Evolutionary conservation across 2,329 filamentous ascomycete species (phyloP), one percentile per base, ranked within the genome.

Genomic region (Alternaria hordeiaustralica): DNA sequence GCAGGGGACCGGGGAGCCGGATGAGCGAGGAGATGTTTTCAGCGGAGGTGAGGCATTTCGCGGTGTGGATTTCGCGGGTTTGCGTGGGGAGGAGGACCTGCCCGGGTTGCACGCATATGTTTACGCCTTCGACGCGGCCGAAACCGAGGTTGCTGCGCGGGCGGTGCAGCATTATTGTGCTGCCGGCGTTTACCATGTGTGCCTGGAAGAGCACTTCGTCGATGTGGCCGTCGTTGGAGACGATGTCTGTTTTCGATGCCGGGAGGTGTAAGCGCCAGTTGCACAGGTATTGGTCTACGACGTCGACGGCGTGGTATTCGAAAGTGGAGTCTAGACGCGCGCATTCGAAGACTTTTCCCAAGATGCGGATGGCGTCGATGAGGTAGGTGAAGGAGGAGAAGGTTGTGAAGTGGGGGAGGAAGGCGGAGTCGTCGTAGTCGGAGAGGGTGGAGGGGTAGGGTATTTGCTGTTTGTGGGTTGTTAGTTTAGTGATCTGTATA

Each of bases 181-280:
- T 76, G 23, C 79, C 79, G 6, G 63, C 67, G 30, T 75, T 84
- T 72, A 97, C 92, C 88, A 96, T 95, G 66, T 92, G 90, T 1
- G 92, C 94, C 78, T 96, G 93, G 81, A 97, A 97, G 80, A 97
- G 89, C 87, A 97, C 91, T 80, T 97, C 93, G 76, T 97, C 94
- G 11, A 94, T 84, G 57, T 63, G 41, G 20, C 88, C 86, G 30
- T 92, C 90, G 70, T 90, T 88, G 65, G 87, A 86, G 63, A 88
- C 87, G 57, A 96, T 83, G 64, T 92, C 87, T 59, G 85, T 85
- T 80, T 96, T 96, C 13, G 85, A 85, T 15, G 86, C 83, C 0
- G 94, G 94, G 1, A 97, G 83, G 72, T 96, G 91, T 51, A 95
- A 87, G 58, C 89, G 87, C 92, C 93, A 97, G 76, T 93, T 94